These are phyloP conservation scores for Cucurbita pepo DNA, from an alignment of 306 rosid species.

Conservation along the genomic window DNA sequence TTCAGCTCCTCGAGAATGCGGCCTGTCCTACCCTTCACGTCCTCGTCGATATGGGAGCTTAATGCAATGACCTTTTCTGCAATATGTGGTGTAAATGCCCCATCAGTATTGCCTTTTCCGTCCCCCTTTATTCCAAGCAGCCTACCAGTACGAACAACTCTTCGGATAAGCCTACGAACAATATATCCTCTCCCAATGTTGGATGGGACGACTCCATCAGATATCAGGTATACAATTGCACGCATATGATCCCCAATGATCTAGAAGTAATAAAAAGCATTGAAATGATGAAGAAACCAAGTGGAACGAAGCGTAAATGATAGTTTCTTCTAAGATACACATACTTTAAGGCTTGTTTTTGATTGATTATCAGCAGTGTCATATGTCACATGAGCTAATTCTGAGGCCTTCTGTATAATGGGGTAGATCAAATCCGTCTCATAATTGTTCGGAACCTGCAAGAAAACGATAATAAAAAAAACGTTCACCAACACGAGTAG, in stretches of 20 bases:
- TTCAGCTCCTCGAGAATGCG: constrained; percentile 69
- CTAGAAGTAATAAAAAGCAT: constrained; percentile 21
- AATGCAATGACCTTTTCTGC: constrained; percentile 73
- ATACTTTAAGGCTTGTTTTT: constrained; percentile 60
- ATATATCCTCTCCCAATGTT: constrained; percentile 90
- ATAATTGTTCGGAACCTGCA: constrained; percentile 87
- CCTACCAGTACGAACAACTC: constrained; percentile 87
- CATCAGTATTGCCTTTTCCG: constrained; percentile 64
- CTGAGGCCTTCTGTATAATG: constrained; percentile 61
- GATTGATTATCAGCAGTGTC: constrained; percentile 44
- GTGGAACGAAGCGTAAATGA: constrained; percentile 9
- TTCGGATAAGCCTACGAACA: constrained; percentile 81
- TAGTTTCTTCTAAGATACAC: constrained; percentile 10
- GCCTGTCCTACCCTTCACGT: constrained; percentile 45
- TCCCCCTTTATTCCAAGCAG: constrained; percentile 86
- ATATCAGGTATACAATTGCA: constrained; percentile 83
- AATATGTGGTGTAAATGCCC: constrained; percentile 74
- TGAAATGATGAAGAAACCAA: neutral
- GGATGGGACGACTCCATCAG: constrained; percentile 86
- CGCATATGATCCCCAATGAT: constrained; percentile 95
- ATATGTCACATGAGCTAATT: constrained; percentile 61
- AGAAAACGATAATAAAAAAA: neutral
- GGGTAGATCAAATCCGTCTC: constrained; percentile 96
- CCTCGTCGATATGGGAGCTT: constrained; percentile 49
- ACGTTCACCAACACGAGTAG: constrained; percentile 9